phyloP scores from a whole-genome alignment of 2,329 filamentous ascomycete species.

The Reticulascus tulasneorum region DNA sequence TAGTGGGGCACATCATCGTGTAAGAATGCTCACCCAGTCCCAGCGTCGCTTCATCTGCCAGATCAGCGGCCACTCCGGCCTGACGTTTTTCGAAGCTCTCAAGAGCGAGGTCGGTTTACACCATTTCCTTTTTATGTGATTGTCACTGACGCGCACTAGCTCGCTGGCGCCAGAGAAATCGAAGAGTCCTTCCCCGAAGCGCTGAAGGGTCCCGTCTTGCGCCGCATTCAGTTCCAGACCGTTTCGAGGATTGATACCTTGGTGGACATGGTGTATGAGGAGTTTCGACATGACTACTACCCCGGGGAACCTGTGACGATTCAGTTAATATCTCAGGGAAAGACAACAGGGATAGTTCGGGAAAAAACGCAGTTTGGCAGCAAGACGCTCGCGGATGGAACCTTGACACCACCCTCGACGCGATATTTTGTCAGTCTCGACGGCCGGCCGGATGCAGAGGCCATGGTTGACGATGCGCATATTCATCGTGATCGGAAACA shows the following conservation, averaged over 20 bases:
- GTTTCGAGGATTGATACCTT: slow-evolving; percentile 84
- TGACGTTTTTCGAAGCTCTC: slow-evolving; percentile 89
- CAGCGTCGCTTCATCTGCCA: slow-evolving; percentile 91
- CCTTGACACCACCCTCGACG: slow-evolving; percentile 65
- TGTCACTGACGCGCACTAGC: slow-evolving; percentile 39
- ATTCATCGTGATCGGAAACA: slow-evolving; percentile 83
- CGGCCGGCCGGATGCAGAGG: slow-evolving; percentile 65
- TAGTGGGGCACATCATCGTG: slow-evolving; percentile 9
- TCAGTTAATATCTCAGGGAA: slow-evolving; percentile 77
- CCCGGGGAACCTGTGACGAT: slow-evolving; percentile 82
- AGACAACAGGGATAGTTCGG: slow-evolving; percentile 79
- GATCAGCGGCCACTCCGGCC: slow-evolving; percentile 86
- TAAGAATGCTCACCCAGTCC: slow-evolving; percentile 11
- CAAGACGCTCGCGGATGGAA: slow-evolving; percentile 62
- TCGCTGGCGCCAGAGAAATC: slow-evolving; percentile 78
- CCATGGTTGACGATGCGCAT: slow-evolving; percentile 74
- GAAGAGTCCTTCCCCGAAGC: slow-evolving; percentile 89
- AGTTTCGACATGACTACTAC: slow-evolving; percentile 88
- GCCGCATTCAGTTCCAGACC: slow-evolving; percentile 86
- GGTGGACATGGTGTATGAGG: slow-evolving; percentile 64
- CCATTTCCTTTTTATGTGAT: slow-evolving; percentile 1
- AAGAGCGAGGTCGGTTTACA: slow-evolving; percentile 73
- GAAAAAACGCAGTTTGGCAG: slow-evolving; percentile 78
- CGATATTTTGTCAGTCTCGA: slow-evolving; percentile 77
- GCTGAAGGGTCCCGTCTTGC: slow-evolving; percentile 84